A percentile compares a stretch with the other conserved stretches of the same genome.
Conservation (phyloP, 495 filamentous ascomycete species). For the Lentithecium fluviatile region DNA sequence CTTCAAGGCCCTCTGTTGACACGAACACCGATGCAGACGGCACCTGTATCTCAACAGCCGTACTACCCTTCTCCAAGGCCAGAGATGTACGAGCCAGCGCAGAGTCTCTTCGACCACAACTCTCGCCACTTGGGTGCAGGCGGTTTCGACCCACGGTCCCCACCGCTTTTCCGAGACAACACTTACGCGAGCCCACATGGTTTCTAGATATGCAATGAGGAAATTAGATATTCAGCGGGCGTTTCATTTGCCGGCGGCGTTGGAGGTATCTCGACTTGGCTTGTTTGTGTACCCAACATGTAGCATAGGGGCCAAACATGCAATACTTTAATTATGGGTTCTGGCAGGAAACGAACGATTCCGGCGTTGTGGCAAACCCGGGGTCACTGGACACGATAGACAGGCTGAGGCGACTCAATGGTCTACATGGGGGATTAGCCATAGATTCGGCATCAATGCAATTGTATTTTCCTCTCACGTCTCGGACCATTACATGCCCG, state of each 20-base stretch:
- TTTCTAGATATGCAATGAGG: too few species aligned
- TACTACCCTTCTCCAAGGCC: constrained; percentile 27
- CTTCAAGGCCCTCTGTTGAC: constrained; percentile 32
- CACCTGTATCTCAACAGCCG: neutral
- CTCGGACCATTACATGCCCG: constrained; percentile 4
- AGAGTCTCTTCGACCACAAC: neutral
- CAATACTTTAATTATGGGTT: neutral
- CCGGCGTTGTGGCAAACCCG: constrained; percentile 5
- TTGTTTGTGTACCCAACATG: constrained; percentile 15
- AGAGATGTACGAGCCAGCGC: constrained; percentile 9
- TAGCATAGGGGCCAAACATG: constrained; percentile 8
- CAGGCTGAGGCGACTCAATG: neutral
- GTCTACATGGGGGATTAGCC: constrained; percentile 18
- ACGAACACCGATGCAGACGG: constrained; percentile 15
- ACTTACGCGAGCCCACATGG: constrained; percentile 17
- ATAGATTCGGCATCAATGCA: constrained; percentile 24
- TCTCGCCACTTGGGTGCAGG: too few species aligned
- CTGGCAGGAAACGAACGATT: constrained; percentile 22
- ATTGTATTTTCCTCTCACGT: constrained; percentile 7
- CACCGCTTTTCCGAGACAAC: constrained; percentile 30
- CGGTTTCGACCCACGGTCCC: constrained; percentile 9
- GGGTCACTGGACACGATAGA: constrained; percentile 17
- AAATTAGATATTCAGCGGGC: neutral
- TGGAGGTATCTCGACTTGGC: neutral
- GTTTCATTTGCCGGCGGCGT: neutral